Conservation (phyloP, 208 protist genomes). For the Leishmania gerbilli region DNA sequence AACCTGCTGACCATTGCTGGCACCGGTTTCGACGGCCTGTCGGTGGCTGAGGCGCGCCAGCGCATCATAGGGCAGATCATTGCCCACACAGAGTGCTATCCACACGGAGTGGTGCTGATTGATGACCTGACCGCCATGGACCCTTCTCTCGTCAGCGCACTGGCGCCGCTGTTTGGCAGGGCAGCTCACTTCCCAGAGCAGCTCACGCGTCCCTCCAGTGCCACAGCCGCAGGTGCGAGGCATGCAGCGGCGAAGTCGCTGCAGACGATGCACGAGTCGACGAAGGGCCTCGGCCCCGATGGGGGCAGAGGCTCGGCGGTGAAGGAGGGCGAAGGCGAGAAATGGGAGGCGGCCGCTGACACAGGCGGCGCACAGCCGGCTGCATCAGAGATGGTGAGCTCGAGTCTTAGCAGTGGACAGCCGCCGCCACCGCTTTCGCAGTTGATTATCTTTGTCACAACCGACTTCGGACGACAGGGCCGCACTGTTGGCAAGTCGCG, state of each 20-base stretch:
- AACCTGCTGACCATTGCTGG: constrained; percentile 69
- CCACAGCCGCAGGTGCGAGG: neutral
- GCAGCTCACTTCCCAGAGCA: constrained; percentile 70
- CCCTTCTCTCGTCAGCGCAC: constrained; percentile 43
- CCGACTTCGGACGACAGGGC: constrained; percentile 84
- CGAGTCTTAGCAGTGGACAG: neutral
- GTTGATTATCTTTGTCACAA: constrained; percentile 74
- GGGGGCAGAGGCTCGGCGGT: neutral
- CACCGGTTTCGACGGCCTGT: constrained; percentile 55
- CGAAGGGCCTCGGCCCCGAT: neutral
- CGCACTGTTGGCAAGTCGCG: constrained; percentile 67
- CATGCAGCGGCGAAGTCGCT: neutral
- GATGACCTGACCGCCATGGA: constrained; percentile 77
- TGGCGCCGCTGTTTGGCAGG: constrained; percentile 77
- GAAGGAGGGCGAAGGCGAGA: neutral
- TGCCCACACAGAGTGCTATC: constrained; percentile 50
- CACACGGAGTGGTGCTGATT: constrained; percentile 79
- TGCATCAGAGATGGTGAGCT: neutral
- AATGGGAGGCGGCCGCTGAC: neutral
- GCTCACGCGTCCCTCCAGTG: constrained; percentile 11
- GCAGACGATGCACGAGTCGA: neutral
- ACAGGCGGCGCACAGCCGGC: neutral
- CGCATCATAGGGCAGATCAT: constrained; percentile 54
- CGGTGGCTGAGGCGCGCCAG: constrained; percentile 25
- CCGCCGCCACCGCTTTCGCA: constrained; percentile 46